Conservation (phyloP, 148 eudicot species). For the Bassia scoparia region DNA sequence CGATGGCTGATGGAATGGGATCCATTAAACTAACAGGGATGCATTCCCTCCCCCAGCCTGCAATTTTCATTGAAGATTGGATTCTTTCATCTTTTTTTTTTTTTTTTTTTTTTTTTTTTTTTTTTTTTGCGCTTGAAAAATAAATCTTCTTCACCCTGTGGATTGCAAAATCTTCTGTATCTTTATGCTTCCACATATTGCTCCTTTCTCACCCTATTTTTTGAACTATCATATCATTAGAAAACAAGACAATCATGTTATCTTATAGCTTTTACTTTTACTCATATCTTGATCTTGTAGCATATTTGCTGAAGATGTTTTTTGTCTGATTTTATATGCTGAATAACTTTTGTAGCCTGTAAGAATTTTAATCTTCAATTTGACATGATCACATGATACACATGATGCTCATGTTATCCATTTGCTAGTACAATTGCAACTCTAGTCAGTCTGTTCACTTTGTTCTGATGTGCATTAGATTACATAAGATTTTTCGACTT, state of each 20-base stretch:
- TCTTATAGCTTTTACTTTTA: conserved; percentile 2
- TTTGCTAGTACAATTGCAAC: not conserved
- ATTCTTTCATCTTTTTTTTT: conserved; percentile 9
- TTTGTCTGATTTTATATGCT: not conserved
- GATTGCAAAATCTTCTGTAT: conserved; percentile 18
- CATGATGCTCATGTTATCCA: conserved; percentile 15
- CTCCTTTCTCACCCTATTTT: conserved; percentile 10
- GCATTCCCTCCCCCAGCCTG: not conserved
- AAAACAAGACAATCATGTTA: not conserved
- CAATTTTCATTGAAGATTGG: not conserved
- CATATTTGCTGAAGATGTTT: not conserved
- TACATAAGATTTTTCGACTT: too few species aligned
- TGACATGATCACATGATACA: too few species aligned
- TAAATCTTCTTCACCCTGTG: not conserved
- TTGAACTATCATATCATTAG: conserved; percentile 15
- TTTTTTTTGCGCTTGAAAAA: not conserved
- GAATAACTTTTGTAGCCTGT: not conserved
- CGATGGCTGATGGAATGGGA: not conserved
- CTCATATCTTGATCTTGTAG: conserved; percentile 3
- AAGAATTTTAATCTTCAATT: not conserved
- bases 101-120: too few species aligned
- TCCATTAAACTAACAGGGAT: conserved; percentile 2
- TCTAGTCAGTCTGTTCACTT: not conserved
- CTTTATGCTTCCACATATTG: conserved; percentile 27
- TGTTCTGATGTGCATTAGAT: too few species aligned